Conservation (phyloP, 495 filamentous ascomycete genomes). For the Aspergillus olivimuriae region DNA sequence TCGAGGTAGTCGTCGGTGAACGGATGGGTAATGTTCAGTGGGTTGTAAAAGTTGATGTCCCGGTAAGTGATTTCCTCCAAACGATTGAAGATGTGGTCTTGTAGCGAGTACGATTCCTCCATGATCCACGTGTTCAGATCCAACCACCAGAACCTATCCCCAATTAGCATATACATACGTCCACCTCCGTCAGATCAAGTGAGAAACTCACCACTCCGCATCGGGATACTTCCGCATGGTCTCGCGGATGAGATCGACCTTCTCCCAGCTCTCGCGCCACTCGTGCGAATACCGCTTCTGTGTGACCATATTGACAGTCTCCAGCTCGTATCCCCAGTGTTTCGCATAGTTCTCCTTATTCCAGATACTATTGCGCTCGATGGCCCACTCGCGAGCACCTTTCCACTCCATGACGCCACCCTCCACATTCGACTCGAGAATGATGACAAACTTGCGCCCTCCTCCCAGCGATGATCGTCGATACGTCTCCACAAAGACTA, state of each 20-base stretch:
- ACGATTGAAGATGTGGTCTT: conserved; percentile 81
- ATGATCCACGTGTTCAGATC: conserved; percentile 98
- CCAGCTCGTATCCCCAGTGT: conserved; percentile 91
- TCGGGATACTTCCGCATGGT: conserved; percentile 89
- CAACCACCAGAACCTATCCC: conserved; percentile 92
- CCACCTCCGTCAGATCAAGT: too few relatives aligned
- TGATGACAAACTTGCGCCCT: conserved; percentile 87
- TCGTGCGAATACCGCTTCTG: conserved; percentile 99
- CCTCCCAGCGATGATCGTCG: conserved; percentile 63
- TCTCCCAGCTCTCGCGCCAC: conserved; percentile 99
- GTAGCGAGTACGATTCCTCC: conserved; percentile 88
- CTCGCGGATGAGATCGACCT: conserved; percentile 90
- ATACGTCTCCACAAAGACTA: conserved; percentile 40
- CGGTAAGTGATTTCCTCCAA: conserved; percentile 75
- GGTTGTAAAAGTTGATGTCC: conserved; percentile 95
- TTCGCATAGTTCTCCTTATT: conserved; percentile 88
- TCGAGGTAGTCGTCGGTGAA: conserved; percentile 68
- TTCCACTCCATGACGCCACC: conserved; percentile 99
- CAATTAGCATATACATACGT: background rate
- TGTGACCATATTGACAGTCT: conserved; percentile 95
- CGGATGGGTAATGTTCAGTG: conserved; percentile 87
- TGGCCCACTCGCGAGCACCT: conserved; percentile 93
- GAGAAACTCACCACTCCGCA: conserved; percentile 76
- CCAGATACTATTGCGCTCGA: conserved; percentile 89
- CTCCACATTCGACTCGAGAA: conserved; percentile 87